A percentile compares a stretch with the other conserved stretches of the same genome.
Conservation (phyloP, 495 filamentous ascomycete species). For the Tuber indicum region DNA sequence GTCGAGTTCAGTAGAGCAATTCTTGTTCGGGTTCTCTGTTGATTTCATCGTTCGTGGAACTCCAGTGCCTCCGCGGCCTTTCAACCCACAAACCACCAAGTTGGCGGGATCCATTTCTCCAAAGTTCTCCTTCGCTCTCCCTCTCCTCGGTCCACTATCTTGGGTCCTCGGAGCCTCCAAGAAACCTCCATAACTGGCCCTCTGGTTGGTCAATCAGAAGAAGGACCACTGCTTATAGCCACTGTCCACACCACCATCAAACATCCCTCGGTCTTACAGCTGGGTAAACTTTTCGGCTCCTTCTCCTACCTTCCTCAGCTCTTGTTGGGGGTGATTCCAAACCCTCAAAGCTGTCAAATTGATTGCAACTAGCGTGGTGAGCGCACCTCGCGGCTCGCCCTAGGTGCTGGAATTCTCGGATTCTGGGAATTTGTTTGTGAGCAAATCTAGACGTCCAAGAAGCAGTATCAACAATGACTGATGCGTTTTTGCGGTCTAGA, state of each 20-base stretch:
- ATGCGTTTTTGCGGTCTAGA: not conserved
- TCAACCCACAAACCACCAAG: constrained; percentile 61
- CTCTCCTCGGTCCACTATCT: constrained; percentile 83
- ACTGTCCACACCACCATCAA: constrained; percentile 12
- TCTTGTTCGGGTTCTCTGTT: constrained; percentile 11
- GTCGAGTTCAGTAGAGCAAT: constrained; percentile 4
- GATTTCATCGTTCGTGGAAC: constrained; percentile 23
- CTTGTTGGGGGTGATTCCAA: constrained; percentile 46
- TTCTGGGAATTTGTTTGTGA: not conserved
- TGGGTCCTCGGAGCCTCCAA: constrained; percentile 96
- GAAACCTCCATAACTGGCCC: constrained; percentile 89
- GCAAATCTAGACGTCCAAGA: not conserved
- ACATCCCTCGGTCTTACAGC: constrained; percentile 16
- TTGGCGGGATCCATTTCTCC: constrained; percentile 85
- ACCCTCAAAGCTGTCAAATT: constrained; percentile 39
- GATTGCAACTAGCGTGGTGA: constrained; percentile 29
- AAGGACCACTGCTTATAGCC: constrained; percentile 11
- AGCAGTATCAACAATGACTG: not conserved
- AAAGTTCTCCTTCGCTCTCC: constrained; percentile 76
- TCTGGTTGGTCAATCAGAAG: constrained; percentile 39
- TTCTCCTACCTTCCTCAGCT: constrained; percentile 35
- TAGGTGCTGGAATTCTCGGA: constrained; percentile 10
- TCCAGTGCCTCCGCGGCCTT: constrained; percentile 38
- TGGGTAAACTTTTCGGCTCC: constrained; percentile 25
- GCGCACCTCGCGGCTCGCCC: constrained; percentile 32